Evolutionary conservation across 179 eudicot species (phyloP).

Genomic region (Sideroxylon spinosum): DNA sequence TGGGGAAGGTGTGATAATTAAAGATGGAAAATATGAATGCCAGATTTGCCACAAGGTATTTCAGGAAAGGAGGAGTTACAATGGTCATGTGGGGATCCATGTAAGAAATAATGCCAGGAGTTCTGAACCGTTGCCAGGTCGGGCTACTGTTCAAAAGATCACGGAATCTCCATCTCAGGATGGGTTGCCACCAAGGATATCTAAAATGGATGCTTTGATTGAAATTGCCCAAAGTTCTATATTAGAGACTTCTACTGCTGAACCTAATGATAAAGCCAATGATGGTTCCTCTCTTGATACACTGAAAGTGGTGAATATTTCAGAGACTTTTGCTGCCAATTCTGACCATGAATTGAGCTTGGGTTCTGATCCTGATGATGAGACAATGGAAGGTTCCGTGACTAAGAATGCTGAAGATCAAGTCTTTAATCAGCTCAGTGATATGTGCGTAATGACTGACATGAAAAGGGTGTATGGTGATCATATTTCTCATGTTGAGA

Average conservation of each 20-base stretch:
- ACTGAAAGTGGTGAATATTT: conserved; percentile 15
- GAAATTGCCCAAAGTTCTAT: conserved; percentile 44
- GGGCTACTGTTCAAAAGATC: conserved; percentile 14
- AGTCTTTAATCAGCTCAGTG: conserved; percentile 17
- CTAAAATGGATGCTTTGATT: conserved; percentile 40
- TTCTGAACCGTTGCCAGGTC: conserved; percentile 24
- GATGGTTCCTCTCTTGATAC: conserved; percentile 17
- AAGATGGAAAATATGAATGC: conserved; percentile 56
- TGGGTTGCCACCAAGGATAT: conserved; percentile 20
- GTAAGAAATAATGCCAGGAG: conserved; percentile 38
- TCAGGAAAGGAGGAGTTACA: conserved; percentile 48
- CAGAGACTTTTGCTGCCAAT: conserved; percentile 20
- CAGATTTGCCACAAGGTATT: conserved; percentile 56
- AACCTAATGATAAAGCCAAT: conserved; percentile 17
- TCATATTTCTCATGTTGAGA: conserved; percentile 8
- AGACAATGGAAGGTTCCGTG: conserved; percentile 21
- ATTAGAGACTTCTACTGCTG: conserved; percentile 22
- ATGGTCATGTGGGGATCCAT: conserved; percentile 56
- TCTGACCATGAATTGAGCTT: conserved; percentile 18
- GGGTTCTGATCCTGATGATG: conserved; percentile 22
- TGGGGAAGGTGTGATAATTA: conserved; percentile 49
- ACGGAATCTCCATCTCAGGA: conserved; percentile 16
- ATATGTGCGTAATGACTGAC: neutral
- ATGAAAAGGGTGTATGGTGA: neutral
- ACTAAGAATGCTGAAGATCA: conserved; percentile 16